A percentile compares a stretch with the other conserved stretches of the same genome.
These are phyloP conservation scores for Pseudohalonectria lignicola DNA, from an alignment of 2,329 filamentous ascomycete species.

Conservation along the genomic window DNA sequence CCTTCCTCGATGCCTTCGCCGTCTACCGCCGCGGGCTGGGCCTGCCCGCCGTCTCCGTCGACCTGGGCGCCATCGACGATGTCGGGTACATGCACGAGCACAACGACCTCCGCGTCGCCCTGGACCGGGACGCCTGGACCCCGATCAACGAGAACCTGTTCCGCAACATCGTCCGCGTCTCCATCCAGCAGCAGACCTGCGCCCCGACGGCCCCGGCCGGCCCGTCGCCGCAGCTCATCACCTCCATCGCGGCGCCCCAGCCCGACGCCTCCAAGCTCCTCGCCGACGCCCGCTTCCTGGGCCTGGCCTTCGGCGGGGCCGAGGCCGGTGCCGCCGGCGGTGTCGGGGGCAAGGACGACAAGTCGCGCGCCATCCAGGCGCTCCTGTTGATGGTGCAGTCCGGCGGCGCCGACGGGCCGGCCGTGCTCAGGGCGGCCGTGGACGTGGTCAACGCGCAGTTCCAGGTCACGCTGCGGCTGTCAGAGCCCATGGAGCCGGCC, in stretches of 20 bases:
- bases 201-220: too few relatives aligned
- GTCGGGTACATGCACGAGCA: constrained; percentile 14
- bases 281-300: constrained; percentile 5
- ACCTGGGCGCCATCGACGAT: constrained; percentile 24
- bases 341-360: too few relatives aligned
- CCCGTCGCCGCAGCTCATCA: too few relatives aligned
- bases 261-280: constrained; percentile 4
- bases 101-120: background rate
- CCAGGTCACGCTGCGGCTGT: constrained; percentile 10
- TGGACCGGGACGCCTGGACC: constrained; percentile 2
- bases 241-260: too few relatives aligned
- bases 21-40: constrained; percentile 18
- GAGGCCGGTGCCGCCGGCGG: too few relatives aligned
- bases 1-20: constrained; percentile 26
- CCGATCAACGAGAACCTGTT: constrained; percentile 7
- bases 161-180: constrained; percentile 6
- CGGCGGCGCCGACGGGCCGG: too few relatives aligned
- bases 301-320: constrained; percentile 6
- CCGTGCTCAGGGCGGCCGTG: too few relatives aligned
- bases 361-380: too few relatives aligned
- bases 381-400: too few relatives aligned
- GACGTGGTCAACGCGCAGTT: constrained; percentile 15
- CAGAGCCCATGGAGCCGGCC: constrained; percentile 5
- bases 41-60: constrained; percentile 19
- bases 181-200: constrained; percentile 5